Percentiles rank a stretch among this genome's conserved stretches.
These are phyloP conservation scores for Acacia confusa DNA, from an alignment of 306 rosid species.

Conservation along the genomic window DNA sequence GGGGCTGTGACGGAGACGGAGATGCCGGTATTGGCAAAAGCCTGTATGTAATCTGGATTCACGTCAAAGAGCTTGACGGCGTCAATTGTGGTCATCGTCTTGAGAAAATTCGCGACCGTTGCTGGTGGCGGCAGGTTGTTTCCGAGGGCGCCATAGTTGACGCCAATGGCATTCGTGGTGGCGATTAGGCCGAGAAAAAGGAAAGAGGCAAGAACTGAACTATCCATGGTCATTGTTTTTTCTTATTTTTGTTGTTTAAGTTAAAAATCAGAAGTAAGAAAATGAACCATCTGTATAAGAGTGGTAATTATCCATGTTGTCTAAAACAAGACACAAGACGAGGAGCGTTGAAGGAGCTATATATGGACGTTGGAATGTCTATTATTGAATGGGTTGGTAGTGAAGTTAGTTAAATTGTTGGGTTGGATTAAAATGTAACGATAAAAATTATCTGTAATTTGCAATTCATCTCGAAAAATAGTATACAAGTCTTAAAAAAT, in stretches of 20 bases:
- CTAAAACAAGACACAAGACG: neutral
- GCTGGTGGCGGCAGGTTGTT: conserved; percentile 73
- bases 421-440: neutral
- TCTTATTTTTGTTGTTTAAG: neutral
- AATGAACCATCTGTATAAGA: too few relatives aligned
- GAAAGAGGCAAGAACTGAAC: neutral
- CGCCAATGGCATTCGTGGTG: conserved; percentile 55
- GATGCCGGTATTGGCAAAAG: conserved; percentile 71
- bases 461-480: neutral
- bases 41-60: conserved; percentile 64
- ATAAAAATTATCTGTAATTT: neutral
- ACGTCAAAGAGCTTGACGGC: conserved; percentile 74
- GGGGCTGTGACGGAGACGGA: conserved; percentile 69
- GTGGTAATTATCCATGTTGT: neutral
- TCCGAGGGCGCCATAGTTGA: conserved; percentile 83
- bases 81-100: conserved; percentile 54
- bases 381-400: neutral
- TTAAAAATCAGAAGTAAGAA: neutral
- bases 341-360: neutral
- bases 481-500: neutral
- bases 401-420: neutral
- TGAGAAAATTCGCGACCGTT: conserved; percentile 61
- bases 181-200: conserved; percentile 31
- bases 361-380: neutral
- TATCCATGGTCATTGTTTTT: conserved; percentile 15